Evolutionary conservation across 768 basidiomycete genomes (phyloP).

Genomic region (Termitomyces titanicus): DNA sequence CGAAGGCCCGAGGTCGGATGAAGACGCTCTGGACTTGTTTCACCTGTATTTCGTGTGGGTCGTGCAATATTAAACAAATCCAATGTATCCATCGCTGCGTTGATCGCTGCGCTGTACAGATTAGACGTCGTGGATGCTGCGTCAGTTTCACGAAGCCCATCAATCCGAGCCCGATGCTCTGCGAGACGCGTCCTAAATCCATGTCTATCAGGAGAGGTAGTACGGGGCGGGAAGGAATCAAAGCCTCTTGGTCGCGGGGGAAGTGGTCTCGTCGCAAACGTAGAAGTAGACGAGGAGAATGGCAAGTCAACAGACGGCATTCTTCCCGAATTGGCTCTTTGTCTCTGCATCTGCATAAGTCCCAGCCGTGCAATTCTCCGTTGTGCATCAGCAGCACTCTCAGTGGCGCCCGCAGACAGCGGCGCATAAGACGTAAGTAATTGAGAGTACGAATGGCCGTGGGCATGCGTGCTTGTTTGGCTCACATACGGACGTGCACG

Average conservation of each 20-base stretch:
- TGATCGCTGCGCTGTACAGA: neutral
- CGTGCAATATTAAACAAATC: neutral
- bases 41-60: neutral
- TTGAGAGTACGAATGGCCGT: conserved; percentile 16
- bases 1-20: neutral
- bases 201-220: neutral
- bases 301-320: neutral
- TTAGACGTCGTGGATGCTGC: neutral
- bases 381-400: conserved; percentile 41
- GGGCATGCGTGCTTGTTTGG: conserved; percentile 2
- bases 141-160: neutral
- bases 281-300: neutral
- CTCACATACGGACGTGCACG: conserved; percentile 11
- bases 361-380: conserved; percentile 34
- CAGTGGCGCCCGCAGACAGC: conserved; percentile 32
- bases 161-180: conserved; percentile 7
- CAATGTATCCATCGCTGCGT: neutral
- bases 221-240: neutral
- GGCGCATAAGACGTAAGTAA: conserved; percentile 21
- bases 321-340: neutral
- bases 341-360: conserved; percentile 21
- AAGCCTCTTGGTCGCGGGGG: neutral
- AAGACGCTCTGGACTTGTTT: neutral
- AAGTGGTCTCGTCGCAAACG: neutral
- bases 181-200: neutral